Evolutionary conservation across 257 asterid species (phyloP), one percentile per base, ranked within the genome.

Genomic region (Nemophila menziesii): DNA sequence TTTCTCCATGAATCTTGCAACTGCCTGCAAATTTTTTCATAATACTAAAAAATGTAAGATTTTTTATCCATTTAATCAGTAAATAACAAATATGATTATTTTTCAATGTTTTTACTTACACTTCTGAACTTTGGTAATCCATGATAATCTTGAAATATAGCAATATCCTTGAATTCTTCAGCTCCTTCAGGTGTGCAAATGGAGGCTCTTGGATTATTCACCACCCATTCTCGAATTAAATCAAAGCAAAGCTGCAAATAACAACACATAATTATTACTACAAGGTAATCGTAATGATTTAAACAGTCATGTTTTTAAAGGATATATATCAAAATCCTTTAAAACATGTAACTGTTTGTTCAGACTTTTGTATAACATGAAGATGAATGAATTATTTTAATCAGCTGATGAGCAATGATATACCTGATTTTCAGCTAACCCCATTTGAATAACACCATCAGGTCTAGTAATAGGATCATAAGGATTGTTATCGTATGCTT

Each of bases 1-100:
- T 54, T 52, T 81, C 67, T 74, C 93, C 96, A 86, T 81, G 57
- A 81, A 86, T 45, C 67, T 67, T 46, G 92, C 96, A 4, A 81
- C 92, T 27, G 93, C 86, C 96, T 86, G 71, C 52, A 65, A 16
- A n/a, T 22, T 13, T 22, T 26, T 26, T 13, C 45, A n/a, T n/a
- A n/a, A n/a, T n/a, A n/a, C n/a, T n/a, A n/a, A n/a, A 37, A 38
- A 14, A 38, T 38, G 19, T 38, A 38, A 38, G 43, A 38, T n/a
- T n/a, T n/a, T n/a, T n/a, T n/a, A n/a, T n/a, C n/a, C n/a, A n/a
- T n/a, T n/a, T n/a, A n/a, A n/a, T n/a, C n/a, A n/a, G n/a, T n/a
- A n/a, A n/a, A n/a, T n/a, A n/a, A n/a, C n/a, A n/a, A 44, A 44
- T 2, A 20, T 11, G 22, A 10, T 15, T n/a, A n/a, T n/a, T 24